Evolutionary conservation across 1,284 basidiomycete genomes (phyloP).

Genomic region (Ustilago crameri): DNA sequence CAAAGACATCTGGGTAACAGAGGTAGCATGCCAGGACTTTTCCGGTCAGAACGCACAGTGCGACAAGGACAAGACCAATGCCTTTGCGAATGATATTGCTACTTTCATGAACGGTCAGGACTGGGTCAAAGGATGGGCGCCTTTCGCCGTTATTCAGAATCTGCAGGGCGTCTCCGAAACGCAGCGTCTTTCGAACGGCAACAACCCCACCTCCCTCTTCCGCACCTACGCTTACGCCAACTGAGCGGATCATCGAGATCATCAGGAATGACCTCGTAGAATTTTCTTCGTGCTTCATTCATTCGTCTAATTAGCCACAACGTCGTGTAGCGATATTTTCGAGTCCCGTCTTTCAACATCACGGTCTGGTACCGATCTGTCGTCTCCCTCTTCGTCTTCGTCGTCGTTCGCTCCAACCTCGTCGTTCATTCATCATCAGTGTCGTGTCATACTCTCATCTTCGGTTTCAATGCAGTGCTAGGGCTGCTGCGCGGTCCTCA

Average conservation of each 20-base stretch:
- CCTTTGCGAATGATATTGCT: constrained; percentile 70
- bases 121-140: constrained; percentile 55
- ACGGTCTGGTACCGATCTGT: constrained; percentile 14
- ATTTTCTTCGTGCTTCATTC: background rate
- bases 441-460: background rate
- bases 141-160: constrained; percentile 59
- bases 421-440: background rate
- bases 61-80: constrained; percentile 67
- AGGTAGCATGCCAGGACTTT: constrained; percentile 65
- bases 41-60: constrained; percentile 66
- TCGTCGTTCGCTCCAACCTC: background rate
- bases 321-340: background rate
- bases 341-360: background rate
- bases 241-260: constrained; percentile 7
- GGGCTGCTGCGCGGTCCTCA: constrained; percentile 28
- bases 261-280: background rate
- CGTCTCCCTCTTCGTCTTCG: constrained; percentile 1
- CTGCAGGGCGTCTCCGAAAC: constrained; percentile 53
- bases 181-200: constrained; percentile 45
- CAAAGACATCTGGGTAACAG: constrained; percentile 63
- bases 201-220: constrained; percentile 50
- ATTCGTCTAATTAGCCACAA: background rate
- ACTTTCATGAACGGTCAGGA: constrained; percentile 58
- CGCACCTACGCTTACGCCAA: constrained; percentile 26
- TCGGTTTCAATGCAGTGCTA: constrained; percentile 1